Evolutionary conservation across 2,329 filamentous ascomycete genomes (phyloP).

Genomic region (Monosporascus sp.): DNA sequence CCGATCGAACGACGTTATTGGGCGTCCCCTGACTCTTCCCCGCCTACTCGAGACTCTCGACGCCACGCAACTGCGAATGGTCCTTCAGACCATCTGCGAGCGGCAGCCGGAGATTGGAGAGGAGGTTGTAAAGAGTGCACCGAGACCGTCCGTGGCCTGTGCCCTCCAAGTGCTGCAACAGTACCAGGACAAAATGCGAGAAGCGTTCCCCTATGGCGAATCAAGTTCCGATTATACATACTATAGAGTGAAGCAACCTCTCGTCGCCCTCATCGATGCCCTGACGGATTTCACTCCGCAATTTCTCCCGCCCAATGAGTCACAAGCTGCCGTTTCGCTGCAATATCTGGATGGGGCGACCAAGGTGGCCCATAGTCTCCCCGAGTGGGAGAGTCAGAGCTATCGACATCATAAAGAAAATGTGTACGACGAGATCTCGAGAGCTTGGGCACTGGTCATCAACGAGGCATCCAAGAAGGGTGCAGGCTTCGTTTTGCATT

Average conservation of each 20-base stretch:
- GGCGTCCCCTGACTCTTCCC: constrained; percentile 49
- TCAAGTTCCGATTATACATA: constrained; percentile 89
- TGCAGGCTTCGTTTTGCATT: constrained; percentile 82
- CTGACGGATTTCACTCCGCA: constrained; percentile 92
- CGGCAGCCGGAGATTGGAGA: constrained; percentile 79
- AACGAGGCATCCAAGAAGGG: constrained; percentile 86
- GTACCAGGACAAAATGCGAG: constrained; percentile 73
- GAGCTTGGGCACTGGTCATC: constrained; percentile 88
- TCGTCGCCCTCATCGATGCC: constrained; percentile 78
- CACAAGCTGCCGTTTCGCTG: constrained; percentile 75
- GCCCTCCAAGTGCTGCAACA: constrained; percentile 74
- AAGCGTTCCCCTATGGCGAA: constrained; percentile 80
- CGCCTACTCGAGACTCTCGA: constrained; percentile 94
- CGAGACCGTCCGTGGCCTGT: constrained; percentile 77
- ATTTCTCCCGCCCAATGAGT: constrained; percentile 87
- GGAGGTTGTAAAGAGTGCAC: constrained; percentile 78
- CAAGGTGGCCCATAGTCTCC: constrained; percentile 80
- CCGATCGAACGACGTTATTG: constrained; percentile 58
- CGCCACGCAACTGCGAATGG: constrained; percentile 72
- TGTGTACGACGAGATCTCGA: constrained; percentile 92
- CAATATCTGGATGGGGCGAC: constrained; percentile 87
- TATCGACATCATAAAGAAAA: constrained; percentile 92
- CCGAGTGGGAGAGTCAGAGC: constrained; percentile 82
- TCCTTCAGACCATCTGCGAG: constrained; percentile 89
- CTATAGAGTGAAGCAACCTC: constrained; percentile 78